phyloP scores from a whole-genome alignment of 768 basidiomycete species.

The Suillus bovinus region DNA sequence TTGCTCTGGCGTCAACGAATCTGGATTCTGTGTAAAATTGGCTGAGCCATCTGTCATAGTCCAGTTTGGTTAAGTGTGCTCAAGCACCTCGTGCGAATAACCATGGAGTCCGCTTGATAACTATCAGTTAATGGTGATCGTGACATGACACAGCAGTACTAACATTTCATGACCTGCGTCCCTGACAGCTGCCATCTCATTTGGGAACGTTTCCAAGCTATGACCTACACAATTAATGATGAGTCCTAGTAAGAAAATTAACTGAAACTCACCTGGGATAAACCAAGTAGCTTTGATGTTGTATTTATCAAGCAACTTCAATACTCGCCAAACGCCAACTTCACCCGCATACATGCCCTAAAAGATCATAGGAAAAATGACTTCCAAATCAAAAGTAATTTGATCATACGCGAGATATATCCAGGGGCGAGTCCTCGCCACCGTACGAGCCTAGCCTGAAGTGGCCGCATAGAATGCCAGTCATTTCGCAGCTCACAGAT shows the following conservation, averaged over 20 bases:
- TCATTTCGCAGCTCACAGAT: conserved; percentile 2
- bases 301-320: conserved; percentile 70
- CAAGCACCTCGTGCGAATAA: conserved; percentile 59
- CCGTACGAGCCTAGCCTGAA: conserved; percentile 66
- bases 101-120: conserved; percentile 55
- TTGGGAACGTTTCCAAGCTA: conserved; percentile 68
- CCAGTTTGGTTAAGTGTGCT: conserved; percentile 1
- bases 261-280: conserved; percentile 51
- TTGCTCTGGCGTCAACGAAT: conserved; percentile 56
- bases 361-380: not conserved
- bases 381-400: not conserved
- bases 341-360: conserved; percentile 72
- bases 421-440: conserved; percentile 63
- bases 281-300: conserved; percentile 69
- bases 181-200: conserved; percentile 62
- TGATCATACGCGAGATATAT: conserved; percentile 54
- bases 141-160: conserved; percentile 14
- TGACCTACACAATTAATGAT: conserved; percentile 43
- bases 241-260: not conserved
- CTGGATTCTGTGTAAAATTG: conserved; percentile 47
- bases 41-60: not conserved
- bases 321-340: conserved; percentile 61
- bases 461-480: not conserved
- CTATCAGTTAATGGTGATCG: not conserved
- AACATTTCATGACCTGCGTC: conserved; percentile 72